Evolutionary conservation across 2,329 filamentous ascomycete genomes (phyloP), one percentile per base, ranked within the genome.

Genomic region (Botrytis sinoallii): DNA sequence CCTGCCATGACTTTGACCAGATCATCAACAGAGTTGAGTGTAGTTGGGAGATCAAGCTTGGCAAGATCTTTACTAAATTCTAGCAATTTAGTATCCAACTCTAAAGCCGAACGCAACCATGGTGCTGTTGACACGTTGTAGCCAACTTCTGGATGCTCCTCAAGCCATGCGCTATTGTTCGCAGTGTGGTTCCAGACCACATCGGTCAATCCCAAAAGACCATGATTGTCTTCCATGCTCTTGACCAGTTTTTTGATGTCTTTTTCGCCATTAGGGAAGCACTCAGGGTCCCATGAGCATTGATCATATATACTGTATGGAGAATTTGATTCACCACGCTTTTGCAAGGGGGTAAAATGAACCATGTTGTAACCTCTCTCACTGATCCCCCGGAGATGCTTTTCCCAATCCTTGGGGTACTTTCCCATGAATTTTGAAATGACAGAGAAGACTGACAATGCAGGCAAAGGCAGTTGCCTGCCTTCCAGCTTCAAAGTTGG

Each of bases 111-210:
- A 79, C 91, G 87, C 22, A 92, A 83, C 89, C 90, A 92, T 0
- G 96, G 96, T 0, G 96, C 95, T 0, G 95, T 98, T 59, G 91
- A 90, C 76, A 97, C 86, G 81, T 97, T 99, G 86, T 99, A 99
- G 25, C 96, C 96, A 63, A 94, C 92, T 79, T 99, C 96, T 0
- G 97, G 96, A 80, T 99, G 95, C 75, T 97, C 92, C 81, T 97
- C 88, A 18, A 99, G 88, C 96, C 96, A 99, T 79, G 92, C 89
- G 83, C 93, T 97, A 84, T 98, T 98, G 85, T 98, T 89, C 10
- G 96, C 95, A 6, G 96, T 99, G 84, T 99, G 96, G 81, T 99
- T 99, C 86, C 96, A 94, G 63, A 99, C 97, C 75, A 99, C 95
- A 82, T 99, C 96, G 1, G 95, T 98, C 84, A 99, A 84, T 75